Conservation (phyloP, 78 protist genomes). For the Planoprotostelium fungivorum region DNA sequence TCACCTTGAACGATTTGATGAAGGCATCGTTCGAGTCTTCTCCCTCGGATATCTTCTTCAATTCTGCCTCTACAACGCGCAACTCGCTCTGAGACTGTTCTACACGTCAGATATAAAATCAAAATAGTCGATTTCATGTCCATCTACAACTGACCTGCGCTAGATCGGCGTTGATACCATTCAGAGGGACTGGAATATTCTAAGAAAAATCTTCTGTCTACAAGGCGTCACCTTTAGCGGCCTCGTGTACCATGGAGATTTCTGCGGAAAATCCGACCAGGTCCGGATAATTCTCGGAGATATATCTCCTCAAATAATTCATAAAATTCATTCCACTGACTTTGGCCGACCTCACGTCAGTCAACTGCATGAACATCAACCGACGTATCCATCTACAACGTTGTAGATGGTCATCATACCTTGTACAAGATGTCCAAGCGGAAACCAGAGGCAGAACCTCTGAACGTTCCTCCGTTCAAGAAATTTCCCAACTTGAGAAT, state of each 20-base stretch:
- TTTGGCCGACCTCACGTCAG: not conserved
- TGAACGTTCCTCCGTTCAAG: slow-evolving; percentile 61
- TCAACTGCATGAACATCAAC: not conserved
- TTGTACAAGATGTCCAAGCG: slow-evolving; percentile 16
- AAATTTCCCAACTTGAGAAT: slow-evolving; percentile 59
- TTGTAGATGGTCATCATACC: not conserved
- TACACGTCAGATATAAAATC: not conserved
- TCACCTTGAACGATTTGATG: not conserved
- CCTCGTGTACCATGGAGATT: not conserved
- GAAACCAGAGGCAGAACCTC: slow-evolving; percentile 63
- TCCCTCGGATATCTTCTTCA: not conserved
- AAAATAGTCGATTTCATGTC: too few species aligned
- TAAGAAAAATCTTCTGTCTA: not conserved
- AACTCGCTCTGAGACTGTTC: not conserved
- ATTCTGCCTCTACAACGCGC: not conserved
- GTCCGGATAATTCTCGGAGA: not conserved
- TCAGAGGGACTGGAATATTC: not conserved
- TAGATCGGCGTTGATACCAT: not conserved
- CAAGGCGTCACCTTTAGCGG: not conserved
- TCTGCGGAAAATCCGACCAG: not conserved
- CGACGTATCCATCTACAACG: not conserved
- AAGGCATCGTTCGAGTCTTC: not conserved
- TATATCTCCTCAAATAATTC: not conserved
- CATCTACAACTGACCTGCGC: not conserved
- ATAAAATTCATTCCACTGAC: not conserved